Evolutionary conservation across 495 filamentous ascomycete species (phyloP), one percentile per base, ranked within the genome.

Genomic region (Margaritispora aquatica): DNA sequence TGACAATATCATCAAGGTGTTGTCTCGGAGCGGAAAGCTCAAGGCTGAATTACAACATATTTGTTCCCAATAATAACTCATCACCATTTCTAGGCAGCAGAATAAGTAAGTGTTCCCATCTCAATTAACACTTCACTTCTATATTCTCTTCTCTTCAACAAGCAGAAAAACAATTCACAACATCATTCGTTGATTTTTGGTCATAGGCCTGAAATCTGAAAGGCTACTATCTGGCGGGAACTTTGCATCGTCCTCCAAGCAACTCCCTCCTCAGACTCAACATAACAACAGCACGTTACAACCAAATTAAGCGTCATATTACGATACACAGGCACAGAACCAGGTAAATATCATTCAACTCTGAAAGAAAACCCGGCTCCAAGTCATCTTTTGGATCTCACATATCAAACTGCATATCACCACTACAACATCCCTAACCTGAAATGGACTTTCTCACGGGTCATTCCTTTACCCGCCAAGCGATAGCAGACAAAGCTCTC

Each of bases 401-500:
- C 17, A 44, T 44, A 9, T 44, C 38, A 8, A n/a, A 9, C 38
- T 44, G 19, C 38, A 44, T 8, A 44, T 44, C 38, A 44, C 38
- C 17, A 44, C 19, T 17, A 44, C 38, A 17, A 44, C 38, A 44
- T 44, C 38, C 17, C 38, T 44, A 44, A n/a, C n/a, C n/a, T n/a
- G n/a, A 44, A 44, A 55, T 55, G 52, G 52, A 55, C 22, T 55
- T 55, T 41, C 58, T 71, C 15, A 47, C 55, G 8, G 47, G 61
- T 2, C 69, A 70, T 50, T 68, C 69, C 1, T 71, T 71, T 50
- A 58, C 70, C 17, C 47, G 63, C 15, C 38, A 48, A 11, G 65
- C 60, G 3, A 57, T 62, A 19, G 8, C 58, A 31, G 71, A 75
- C 62, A 74, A 74, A 66, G 59, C 73, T 26, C 51, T 66, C 46